A percentile compares a stretch with the other conserved stretches of the same genome.
Conservation (phyloP, 2,329 filamentous ascomycete genomes). For the Cladosporium sp. region DNA sequence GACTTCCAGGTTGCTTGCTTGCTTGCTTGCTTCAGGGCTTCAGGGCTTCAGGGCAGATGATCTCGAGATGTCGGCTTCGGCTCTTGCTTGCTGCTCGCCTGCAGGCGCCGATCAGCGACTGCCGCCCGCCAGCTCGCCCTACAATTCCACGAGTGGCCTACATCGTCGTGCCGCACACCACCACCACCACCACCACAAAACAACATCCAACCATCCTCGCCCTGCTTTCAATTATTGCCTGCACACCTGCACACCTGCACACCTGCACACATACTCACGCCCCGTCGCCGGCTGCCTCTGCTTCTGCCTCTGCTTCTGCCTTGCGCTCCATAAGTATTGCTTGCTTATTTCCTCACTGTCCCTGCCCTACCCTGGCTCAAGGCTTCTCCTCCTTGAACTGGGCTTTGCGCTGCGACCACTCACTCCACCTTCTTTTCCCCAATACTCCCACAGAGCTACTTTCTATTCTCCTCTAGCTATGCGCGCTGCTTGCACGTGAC, state of each 20-base stretch:
- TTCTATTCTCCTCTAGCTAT: neutral
- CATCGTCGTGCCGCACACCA: neutral
- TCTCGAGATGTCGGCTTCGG: neutral
- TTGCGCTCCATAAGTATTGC: constrained; percentile 20
- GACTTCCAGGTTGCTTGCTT: too few relatives aligned
- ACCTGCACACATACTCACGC: neutral
- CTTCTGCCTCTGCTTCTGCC: neutral
- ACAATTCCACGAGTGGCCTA: constrained; percentile 11
- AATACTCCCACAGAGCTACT: neutral
- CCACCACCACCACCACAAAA: neutral
- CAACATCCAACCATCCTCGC: neutral
- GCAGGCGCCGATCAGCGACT: neutral
- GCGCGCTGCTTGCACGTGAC: constrained; percentile 1
- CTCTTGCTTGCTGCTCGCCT: neutral
- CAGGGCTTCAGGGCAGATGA: too few relatives aligned
- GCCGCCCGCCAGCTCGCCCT: constrained; percentile 8
- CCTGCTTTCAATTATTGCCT: neutral
- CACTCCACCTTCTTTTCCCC: neutral
- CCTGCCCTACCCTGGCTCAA: neutral
- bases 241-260: neutral
- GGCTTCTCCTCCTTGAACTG: neutral
- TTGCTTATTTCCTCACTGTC: constrained; percentile 3
- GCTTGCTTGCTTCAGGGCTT: too few relatives aligned
- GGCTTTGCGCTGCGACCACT: neutral
- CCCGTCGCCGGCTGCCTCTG: neutral